Base-by-base conservation (phyloP, 2,329 filamentous ascomycete genomes). In the Bipolaris victoriae region DNA sequence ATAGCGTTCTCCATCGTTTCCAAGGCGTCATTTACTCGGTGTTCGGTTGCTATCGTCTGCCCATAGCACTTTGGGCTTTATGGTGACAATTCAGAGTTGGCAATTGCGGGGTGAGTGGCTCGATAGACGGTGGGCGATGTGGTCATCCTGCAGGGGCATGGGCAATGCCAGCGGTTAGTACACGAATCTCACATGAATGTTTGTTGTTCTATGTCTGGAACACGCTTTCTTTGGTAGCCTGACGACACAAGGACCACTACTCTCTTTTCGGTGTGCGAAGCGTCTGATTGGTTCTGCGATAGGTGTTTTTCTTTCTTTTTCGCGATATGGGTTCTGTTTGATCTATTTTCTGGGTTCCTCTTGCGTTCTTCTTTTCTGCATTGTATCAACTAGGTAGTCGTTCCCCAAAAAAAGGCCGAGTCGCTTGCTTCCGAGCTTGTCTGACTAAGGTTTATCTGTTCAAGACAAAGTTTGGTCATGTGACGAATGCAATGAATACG, bases 1-100 rank as follows among this genome's bases (percentile, higher is more conserved):
- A 57, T 65, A 61, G 58, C 62, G 63, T 64, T 62, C 60, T 62
- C 62, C 58, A 52, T 69, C 64, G 62, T 69, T 65, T 67, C 55
- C 65, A 64, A 64, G 72, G 70, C 69, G 70, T 75, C 68, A 66
- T 64, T 60, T 66, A 61, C 65, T 69, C 65, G 71, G 72, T 70
- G 70, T 75, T 67, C 57, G 70, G 66, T 64, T 68, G 66, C 58
- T 65, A 61, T 49, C 66, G 63, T 61, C 60, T 52, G 49, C 62
- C 68, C 61, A 69, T 56, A 63, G 61, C 50, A 50, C 58, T 68
- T 61, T 58, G 61, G 69, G 62, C 54, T 57, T 57, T 52, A 61
- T 65, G 62, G 58, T 57, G 62, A 58, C 60, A 59, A 56, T 68
- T 57, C 56, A 61, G 63, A 59, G 55, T 65, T 71, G 69, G 65